Evolutionary conservation across 2,329 filamentous ascomycete genomes (phyloP).

Genomic region (Penicillium brasilianum): DNA sequence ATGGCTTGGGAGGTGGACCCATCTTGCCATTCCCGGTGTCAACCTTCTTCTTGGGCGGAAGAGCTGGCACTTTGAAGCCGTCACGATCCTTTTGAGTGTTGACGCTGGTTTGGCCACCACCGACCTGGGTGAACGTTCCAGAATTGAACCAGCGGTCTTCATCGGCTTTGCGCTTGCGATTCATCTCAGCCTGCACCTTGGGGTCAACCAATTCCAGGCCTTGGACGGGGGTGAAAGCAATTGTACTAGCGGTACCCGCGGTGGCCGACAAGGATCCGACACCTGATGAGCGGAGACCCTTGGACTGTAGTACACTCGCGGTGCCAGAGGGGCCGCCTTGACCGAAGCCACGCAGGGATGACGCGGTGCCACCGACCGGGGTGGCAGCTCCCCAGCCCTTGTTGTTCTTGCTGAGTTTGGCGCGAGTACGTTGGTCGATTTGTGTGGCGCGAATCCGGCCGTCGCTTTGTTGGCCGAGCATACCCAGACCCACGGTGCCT

Average conservation of each 20-base stretch:
- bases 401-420: slow-evolving; percentile 92
- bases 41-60: slow-evolving; percentile 75
- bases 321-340: slow-evolving; percentile 63
- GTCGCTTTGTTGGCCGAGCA: slow-evolving; percentile 88
- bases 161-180: slow-evolving; percentile 87
- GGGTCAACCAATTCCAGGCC: slow-evolving; percentile 95
- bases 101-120: slow-evolving; percentile 42
- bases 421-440: slow-evolving; percentile 89
- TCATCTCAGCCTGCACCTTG: slow-evolving; percentile 85
- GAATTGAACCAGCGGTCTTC: slow-evolving; percentile 97
- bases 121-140: slow-evolving; percentile 92
- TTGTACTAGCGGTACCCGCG: slow-evolving; percentile 78
- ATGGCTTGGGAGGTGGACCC: slow-evolving; percentile 47
- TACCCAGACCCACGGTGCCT: slow-evolving; percentile 84
- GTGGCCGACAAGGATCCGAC: slow-evolving; percentile 72
- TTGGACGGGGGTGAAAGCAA: slow-evolving; percentile 93
- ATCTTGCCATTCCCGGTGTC: slow-evolving; percentile 67
- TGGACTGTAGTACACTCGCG: slow-evolving; percentile 73
- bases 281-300: slow-evolving; percentile 79
- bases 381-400: slow-evolving; percentile 85
- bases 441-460: slow-evolving; percentile 87
- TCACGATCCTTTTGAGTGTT: slow-evolving; percentile 52
- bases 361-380: slow-evolving; percentile 66
- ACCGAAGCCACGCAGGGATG: slow-evolving; percentile 80
- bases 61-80: slow-evolving; percentile 80